Evolutionary conservation across 805 yeast species (phyloP).

Genomic region (Pichia ethanolica): DNA sequence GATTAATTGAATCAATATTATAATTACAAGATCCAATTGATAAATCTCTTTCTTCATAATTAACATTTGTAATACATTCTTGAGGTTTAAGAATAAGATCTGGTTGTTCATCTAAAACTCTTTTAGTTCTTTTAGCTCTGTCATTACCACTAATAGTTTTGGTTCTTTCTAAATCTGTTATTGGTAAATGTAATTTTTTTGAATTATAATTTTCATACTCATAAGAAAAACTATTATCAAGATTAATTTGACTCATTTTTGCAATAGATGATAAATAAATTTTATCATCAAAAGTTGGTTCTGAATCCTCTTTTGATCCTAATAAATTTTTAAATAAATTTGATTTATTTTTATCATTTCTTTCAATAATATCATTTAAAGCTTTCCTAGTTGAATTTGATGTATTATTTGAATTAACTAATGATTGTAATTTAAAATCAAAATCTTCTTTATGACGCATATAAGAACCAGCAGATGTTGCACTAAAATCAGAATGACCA

Average conservation of each 20-base stretch:
- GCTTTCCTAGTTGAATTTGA: constrained; percentile 21
- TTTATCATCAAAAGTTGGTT: constrained; percentile 28
- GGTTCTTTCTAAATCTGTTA: constrained; percentile 60
- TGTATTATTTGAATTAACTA: constrained; percentile 9
- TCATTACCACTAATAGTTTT: constrained; percentile 63
- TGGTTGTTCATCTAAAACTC: constrained; percentile 53
- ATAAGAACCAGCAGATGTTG: constrained; percentile 83
- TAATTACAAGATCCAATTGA: constrained; percentile 1
- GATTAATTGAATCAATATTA: constrained; percentile 19
- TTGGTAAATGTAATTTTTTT: constrained; percentile 17
- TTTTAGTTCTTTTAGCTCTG: constrained; percentile 58
- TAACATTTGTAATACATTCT: constrained; percentile 35
- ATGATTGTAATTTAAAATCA: constrained; percentile 11
- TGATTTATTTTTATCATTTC: constrained; percentile 33
- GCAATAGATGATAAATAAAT: constrained; percentile 20
- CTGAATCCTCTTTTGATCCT: constrained; percentile 25
- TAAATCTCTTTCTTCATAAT: constrained; percentile 37
- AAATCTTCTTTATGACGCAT: constrained; percentile 51
- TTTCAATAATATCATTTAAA: constrained; percentile 37
- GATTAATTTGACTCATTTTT: constrained; percentile 4
- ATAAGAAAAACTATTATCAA: not conserved
- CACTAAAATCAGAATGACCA: constrained; percentile 67
- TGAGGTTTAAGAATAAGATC: constrained; percentile 60
- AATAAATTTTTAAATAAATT: constrained; percentile 39
- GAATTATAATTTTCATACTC: not conserved